phyloP scores from a whole-genome alignment of 2,329 filamentous ascomycete species.

The Nothophoma quercina region DNA sequence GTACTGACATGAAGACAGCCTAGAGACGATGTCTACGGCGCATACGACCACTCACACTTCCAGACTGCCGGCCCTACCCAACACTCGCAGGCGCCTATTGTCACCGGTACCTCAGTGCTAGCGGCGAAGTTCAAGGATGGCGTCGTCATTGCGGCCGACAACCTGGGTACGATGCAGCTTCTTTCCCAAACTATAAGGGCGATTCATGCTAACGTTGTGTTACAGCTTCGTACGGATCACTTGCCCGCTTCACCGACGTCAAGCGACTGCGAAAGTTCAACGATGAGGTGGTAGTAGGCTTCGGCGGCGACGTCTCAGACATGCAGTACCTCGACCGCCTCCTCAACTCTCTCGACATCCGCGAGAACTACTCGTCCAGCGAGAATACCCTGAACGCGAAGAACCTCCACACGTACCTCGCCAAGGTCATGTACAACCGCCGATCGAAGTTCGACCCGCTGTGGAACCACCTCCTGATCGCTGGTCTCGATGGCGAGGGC shows the following conservation, averaged over 20 bases:
- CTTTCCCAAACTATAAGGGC: not conserved
- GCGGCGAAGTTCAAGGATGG: constrained; percentile 96
- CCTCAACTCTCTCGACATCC: constrained; percentile 83
- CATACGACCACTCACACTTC: constrained; percentile 89
- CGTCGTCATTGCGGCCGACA: constrained; percentile 96
- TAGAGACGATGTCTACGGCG: constrained; percentile 94
- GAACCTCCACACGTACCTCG: constrained; percentile 95
- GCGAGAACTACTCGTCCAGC: constrained; percentile 78
- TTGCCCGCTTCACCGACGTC: constrained; percentile 92
- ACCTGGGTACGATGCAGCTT: constrained; percentile 71
- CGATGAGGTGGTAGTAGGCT: constrained; percentile 83
- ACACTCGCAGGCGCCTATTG: constrained; percentile 90
- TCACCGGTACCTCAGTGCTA: constrained; percentile 95
- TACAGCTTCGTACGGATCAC: constrained; percentile 93
- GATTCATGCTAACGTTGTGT: constrained; percentile 17
- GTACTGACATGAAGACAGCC: constrained; percentile 66
- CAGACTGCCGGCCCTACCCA: constrained; percentile 71
- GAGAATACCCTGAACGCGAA: constrained; percentile 76
- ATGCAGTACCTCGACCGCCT: constrained; percentile 98
- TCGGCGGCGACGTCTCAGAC: constrained; percentile 96
- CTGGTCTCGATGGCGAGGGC: constrained; percentile 77
- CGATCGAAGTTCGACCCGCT: constrained; percentile 95
- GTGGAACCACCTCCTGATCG: constrained; percentile 95
- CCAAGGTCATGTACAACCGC: constrained; percentile 94
- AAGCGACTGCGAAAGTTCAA: constrained; percentile 93